These are phyloP conservation scores for Lodderomyces elongisporus DNA, from an alignment of 1,139 yeast genomes.

Conservation along the genomic window DNA sequence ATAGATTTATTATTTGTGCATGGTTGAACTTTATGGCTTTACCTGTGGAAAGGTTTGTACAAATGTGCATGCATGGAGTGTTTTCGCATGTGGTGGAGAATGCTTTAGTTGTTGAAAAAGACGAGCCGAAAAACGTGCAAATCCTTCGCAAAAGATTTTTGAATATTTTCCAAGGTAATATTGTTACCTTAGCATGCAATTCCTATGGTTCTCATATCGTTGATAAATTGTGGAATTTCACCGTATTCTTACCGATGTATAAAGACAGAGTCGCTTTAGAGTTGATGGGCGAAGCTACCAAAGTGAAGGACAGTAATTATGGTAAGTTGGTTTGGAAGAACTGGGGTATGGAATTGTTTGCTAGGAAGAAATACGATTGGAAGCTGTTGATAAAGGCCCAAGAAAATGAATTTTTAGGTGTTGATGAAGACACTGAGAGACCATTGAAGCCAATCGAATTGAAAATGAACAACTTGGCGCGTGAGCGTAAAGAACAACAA, in stretches of 20 bases:
- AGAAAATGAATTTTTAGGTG: conserved; percentile 48
- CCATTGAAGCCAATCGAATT: conserved; percentile 38
- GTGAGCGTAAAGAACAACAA: conserved; percentile 27
- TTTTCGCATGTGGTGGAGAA: conserved; percentile 80
- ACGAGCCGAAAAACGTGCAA: conserved; percentile 47
- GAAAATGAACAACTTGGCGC: conserved; percentile 38
- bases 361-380: conserved; percentile 80
- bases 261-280: conserved; percentile 82
- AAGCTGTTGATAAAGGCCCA: conserved; percentile 66
- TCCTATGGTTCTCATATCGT: conserved; percentile 91
- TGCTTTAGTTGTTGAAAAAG: conserved; percentile 39
- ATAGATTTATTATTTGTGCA: conserved; percentile 50
- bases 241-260: conserved; percentile 72
- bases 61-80: conserved; percentile 83
- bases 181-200: conserved; percentile 66
- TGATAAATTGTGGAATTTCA: conserved; percentile 78
- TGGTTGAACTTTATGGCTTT: conserved; percentile 59
- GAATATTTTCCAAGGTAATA: conserved; percentile 53
- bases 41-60: conserved; percentile 53
- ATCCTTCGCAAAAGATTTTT: conserved; percentile 63
- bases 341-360: conserved; percentile 79
- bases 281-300: conserved; percentile 53
- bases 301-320: conserved; percentile 77
- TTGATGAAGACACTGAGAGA: conserved; percentile 14
- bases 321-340: conserved; percentile 94